A percentile compares a stretch with the other conserved stretches of the same genome.
Conservation (phyloP, 192 early-diverging fungal genomes). For the Linnemannia hyalina region DNA sequence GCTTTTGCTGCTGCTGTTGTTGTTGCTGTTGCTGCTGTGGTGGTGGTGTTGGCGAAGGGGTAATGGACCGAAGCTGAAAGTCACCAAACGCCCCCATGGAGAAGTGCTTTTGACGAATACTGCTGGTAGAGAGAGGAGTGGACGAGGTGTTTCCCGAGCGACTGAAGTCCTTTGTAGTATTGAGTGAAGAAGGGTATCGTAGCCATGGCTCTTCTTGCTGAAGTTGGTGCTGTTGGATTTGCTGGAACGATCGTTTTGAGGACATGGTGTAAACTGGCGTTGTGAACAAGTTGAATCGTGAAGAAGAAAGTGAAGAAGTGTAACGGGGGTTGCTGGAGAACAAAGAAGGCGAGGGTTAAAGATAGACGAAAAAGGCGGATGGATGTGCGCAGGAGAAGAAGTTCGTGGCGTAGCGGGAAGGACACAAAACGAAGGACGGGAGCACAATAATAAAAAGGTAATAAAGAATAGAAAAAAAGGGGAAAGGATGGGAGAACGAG, state of each 20-base stretch:
- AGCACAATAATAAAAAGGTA: neutral
- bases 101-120: neutral
- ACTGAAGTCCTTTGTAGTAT: slow-evolving; percentile 14
- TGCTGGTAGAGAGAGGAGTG: neutral
- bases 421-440: neutral
- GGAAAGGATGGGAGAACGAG: neutral
- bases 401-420: neutral
- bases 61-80: neutral
- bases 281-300: too few species aligned
- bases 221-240: slow-evolving; percentile 12
- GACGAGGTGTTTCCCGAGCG: slow-evolving; percentile 12
- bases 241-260: slow-evolving; percentile 30
- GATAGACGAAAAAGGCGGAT: neutral
- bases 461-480: neutral
- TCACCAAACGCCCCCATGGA: slow-evolving; percentile 1
- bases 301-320: neutral
- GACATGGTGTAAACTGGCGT: slow-evolving; percentile 14
- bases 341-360: neutral
- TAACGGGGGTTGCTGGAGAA: neutral
- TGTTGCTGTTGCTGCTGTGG: neutral
- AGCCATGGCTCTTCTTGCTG: slow-evolving; percentile 50
- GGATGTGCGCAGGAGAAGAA: neutral
- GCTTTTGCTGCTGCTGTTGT: slow-evolving; percentile 8
- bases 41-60: neutral
- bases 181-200: slow-evolving; percentile 18